Base-by-base conservation (phyloP, 1,284 basidiomycete species). In the Lentinus polychrous region DNA sequence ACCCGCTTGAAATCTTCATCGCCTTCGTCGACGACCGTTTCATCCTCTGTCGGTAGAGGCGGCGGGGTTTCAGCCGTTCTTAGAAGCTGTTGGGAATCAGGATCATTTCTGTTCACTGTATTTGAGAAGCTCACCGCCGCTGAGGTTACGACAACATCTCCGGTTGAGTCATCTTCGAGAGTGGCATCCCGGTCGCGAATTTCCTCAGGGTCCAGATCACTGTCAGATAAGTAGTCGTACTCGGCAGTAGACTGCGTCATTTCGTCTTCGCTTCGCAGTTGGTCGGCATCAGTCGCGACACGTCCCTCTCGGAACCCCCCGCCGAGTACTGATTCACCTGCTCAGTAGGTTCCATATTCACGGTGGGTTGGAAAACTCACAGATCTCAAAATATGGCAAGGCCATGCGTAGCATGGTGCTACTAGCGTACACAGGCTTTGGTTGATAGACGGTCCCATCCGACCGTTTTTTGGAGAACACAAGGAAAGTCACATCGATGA, bases 401-500 rank as follows among this genome's bases (percentile, higher is more conserved):
- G 42, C 27, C 8, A 39, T 38, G 7, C 46, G 32, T 39, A 56
- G 36, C 5, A 52, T 41, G 6, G 32, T 36, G 34, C 55, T 56
- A 37, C 50, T 56, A 24, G 55, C 51, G 45, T 49, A 54, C 1
- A 54, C 24, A 7, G 53, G 42, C 8, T n/a, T 35, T 20, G 55
- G 53, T 18, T 40, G 36, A 41, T 49, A 34, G n/a, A 52, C 45
- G 7, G 24, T 31, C 2, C 53, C 55, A 12, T 39, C 33, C 2
- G 20, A 14, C 8, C 27, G 18, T n/a, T 48, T 35, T 14, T 53
- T 37, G n/a, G 55, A 51, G 36, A 49, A 56, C 4, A 39, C 51
- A 27, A 49, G 54, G 35, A 56, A 46, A 27, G 49, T 54, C 4
- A 52, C 51, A 36, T 56, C 52, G 24, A 54, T 33, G 33, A 52